Conservation (phyloP, 371 early-diverging fungal genomes). For the Mucor piriformis region DNA sequence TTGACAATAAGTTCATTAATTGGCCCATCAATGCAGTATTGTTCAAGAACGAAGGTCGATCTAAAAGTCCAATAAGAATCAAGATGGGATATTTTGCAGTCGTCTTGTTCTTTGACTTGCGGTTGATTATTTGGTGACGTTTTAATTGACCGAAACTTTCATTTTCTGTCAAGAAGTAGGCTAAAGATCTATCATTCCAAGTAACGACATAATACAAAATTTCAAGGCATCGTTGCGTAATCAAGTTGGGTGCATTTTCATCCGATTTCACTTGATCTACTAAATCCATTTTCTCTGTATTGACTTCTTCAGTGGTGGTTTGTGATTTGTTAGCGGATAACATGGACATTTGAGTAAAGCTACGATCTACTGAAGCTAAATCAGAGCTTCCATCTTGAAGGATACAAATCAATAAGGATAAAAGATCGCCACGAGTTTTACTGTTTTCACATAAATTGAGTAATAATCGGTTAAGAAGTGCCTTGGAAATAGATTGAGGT, state of each 20-base stretch:
- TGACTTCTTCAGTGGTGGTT: neutral
- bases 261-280: neutral
- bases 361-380: slow-evolving; percentile 76
- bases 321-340: neutral
- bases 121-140: slow-evolving; percentile 3
- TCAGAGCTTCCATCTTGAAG: slow-evolving; percentile 84
- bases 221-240: slow-evolving; percentile 88
- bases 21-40: slow-evolving; percentile 80
- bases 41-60: slow-evolving; percentile 68
- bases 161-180: slow-evolving; percentile 77
- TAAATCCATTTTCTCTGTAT: neutral
- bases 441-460: slow-evolving; percentile 91
- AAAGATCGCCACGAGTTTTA: slow-evolving; percentile 80
- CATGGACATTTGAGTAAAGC: slow-evolving; percentile 43
- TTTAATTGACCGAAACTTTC: slow-evolving; percentile 44
- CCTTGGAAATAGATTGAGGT: slow-evolving; percentile 76
- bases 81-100: slow-evolving; percentile 72
- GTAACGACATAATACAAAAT: slow-evolving; percentile 76
- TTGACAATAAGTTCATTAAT: slow-evolving; percentile 76
- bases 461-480: slow-evolving; percentile 71
- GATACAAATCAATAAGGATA: slow-evolving; percentile 82
- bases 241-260: slow-evolving; percentile 75
- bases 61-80: slow-evolving; percentile 74
- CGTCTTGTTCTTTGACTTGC: slow-evolving; percentile 20
- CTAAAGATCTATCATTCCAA: slow-evolving; percentile 63